Evolutionary conservation across 169 alveolate genomes (phyloP), one percentile per base, ranked within the genome.

Genomic region (Ichthyophthirius multifiliis): DNA sequence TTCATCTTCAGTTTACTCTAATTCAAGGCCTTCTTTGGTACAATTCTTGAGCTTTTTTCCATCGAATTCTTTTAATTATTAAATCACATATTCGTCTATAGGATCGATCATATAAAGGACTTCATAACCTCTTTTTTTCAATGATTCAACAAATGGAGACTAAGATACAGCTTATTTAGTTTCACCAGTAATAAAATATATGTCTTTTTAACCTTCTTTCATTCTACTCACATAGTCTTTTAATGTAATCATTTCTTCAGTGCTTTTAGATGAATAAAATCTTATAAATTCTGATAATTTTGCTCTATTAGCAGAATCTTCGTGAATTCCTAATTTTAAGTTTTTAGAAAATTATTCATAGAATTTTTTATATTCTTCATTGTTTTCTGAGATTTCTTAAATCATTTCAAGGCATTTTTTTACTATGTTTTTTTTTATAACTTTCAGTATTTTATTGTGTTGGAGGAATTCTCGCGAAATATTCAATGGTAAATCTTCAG

Each of bases 181-280:
- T 90, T 98, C 99, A 43, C 99, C 99, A 20, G 99, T 98, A 85
- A 99, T 98, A 96, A 98, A 99, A 97, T 94, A 99, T 88, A 99
- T 98, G 85, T 96, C 98, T 93, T 98, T 99, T 94, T 98, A 99
- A 73, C 97, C 98, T 85, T 98, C 99, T 98, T 98, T 98, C 99
- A 99, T 98, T 91, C 99, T 94, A 85, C 96, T 98, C 48, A 97
- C 98, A 89, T 98, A 98, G 82, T 98, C 99, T 94, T 98, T 97
- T 82, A 99, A 93, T 65, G 99, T 94, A 64, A 98, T 95, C 91
- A 95, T 87, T 79, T 99, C 99, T 47, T 99, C 99, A 79, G 99
- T 99, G 43, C 98, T 91, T 96, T 99, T 99, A 87, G 99, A 90
- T 44, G 99, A 95, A 88, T 98, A 98, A 95, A 90, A 99, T 82